Evolutionary conservation across 2,329 filamentous ascomycete species (phyloP), one percentile per base, ranked within the genome.

Genomic region (Trichoderma sp.): DNA sequence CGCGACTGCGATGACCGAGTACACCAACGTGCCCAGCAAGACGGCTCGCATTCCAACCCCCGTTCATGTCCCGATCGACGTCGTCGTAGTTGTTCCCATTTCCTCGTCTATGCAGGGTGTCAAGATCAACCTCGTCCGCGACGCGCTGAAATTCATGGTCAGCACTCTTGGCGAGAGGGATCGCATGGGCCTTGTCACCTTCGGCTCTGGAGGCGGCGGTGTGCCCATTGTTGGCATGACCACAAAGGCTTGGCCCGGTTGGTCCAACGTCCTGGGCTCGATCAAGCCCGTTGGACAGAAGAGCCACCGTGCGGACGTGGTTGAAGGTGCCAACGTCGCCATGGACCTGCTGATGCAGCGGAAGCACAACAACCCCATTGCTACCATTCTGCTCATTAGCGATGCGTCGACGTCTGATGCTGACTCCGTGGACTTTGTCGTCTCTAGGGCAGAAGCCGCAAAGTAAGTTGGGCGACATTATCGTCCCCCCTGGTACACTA

Each of bases 101-200:
- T 98, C 95, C 0, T 96, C 94, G 1, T 98, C 95, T 0, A 99
- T 98, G 94, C 95, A 98, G 77, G 95, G 95, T n/a, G 86, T 99
- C 67, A 99, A 99, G 80, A 97, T 98, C 74, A 96, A 94, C 67
- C 83, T 99, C 1, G 87, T 99, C 15, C 89, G 93, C 48, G 95
- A 99, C 77, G 90, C 94, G 0, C 83, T 99, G 43, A 92, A 91
- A 66, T 99, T 98, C 76, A 89, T 99, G 77, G 92, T 99, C 2
- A 85, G 90, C 70, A 94, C 88, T 55, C 86, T 99, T 0, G 95
- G 95, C 39, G 93, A 97, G 71, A 87, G 93, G 62, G 95, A 99
- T 76, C 90, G 95, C 51, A 97, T 99, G 94, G 95, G 95, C 6
- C 79, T 99, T 50, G 95, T 99, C 24, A 97, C 95, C 0, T 99